Evolutionary conservation across 1,139 yeast species (phyloP), one percentile per base, ranked within the genome.

Genomic region (Blastobotrys proliferans): DNA sequence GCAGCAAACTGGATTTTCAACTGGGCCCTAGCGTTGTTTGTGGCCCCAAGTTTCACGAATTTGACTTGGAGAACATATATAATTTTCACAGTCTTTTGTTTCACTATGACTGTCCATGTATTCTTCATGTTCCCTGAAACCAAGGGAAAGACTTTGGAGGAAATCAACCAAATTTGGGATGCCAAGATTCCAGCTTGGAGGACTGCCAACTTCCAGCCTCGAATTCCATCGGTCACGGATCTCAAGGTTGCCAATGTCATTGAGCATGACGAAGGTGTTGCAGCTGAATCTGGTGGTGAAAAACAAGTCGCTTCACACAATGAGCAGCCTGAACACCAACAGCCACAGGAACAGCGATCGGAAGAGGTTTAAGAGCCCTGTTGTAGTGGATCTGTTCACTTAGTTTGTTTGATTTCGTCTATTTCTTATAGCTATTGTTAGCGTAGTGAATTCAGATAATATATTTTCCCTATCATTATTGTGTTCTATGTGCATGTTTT

Each of bases 91-190:
- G 73, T 76, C 49, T 81, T 80, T 41, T 76, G 81, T 62, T 59
- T 62, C 57, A 68, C 62, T 44, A 76, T 78, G 80, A 69, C 72
- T 39, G 44, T 76, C 43, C 83, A 77, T 50, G 81, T 77, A 35
- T 76, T 64, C 63, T 66, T 80, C 56, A 66, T 74, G 54, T 79
- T 76, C 76, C 83, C 83, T 6, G 83, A 79, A 63, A 78, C 83
- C 13, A 75, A 74, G 58, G 79, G 77, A 51, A 76, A 73, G 64
- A 75, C 82, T n/a, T 68, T 78, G 56, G 84, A 79, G 61, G 83
- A 79, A 61, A 76, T 79, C 48, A 79, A 74, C 73, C 81, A 50
- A 79, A 76, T 66, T 47, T 79, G 69, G 79, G 81, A 60, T 20
- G 73, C 75, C 50, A 59, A 67, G 25, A 60, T 79, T 47, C 83